A percentile compares a stretch with the other conserved stretches of the same genome.
Conservation (phyloP, 768 basidiomycete genomes). For the Fistulinella prunicolor region DNA sequence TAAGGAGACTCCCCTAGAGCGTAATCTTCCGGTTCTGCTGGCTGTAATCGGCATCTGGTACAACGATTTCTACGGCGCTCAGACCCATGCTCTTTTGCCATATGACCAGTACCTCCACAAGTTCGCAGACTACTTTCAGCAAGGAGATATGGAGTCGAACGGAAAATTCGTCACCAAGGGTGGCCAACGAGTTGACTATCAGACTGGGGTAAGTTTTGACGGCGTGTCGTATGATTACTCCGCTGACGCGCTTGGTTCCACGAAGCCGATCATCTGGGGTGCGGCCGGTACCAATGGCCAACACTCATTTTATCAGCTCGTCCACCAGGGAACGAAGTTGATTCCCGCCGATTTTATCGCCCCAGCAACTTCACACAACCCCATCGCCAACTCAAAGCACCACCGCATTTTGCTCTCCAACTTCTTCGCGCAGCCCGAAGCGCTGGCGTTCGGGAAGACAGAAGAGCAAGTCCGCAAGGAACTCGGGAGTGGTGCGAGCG, state of each 20-base stretch:
- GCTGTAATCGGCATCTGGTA: constrained; percentile 96
- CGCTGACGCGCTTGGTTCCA: not conserved
- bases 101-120: constrained; percentile 99
- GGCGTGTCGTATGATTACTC: not conserved
- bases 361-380: constrained; percentile 87
- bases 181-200: constrained; percentile 89
- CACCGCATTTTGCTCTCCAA: constrained; percentile 97
- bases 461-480: constrained; percentile 81
- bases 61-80: constrained; percentile 96
- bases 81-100: constrained; percentile 92
- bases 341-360: constrained; percentile 93
- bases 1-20: constrained; percentile 79
- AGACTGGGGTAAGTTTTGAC: constrained; percentile 79
- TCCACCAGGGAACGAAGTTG: constrained; percentile 91
- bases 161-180: constrained; percentile 96
- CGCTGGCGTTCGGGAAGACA: constrained; percentile 95
- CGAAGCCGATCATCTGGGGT: constrained; percentile 97
- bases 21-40: constrained; percentile 89
- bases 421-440: constrained; percentile 98
- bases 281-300: constrained; percentile 98
- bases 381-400: constrained; percentile 81
- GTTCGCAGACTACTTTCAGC: constrained; percentile 99
- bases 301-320: constrained; percentile 98
- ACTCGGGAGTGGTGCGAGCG: constrained; percentile 66
- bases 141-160: constrained; percentile 99